Evolutionary conservation across 192 early-diverging fungal species (phyloP), one percentile per base, ranked within the genome.

Genomic region (Radiomyces spectabilis): DNA sequence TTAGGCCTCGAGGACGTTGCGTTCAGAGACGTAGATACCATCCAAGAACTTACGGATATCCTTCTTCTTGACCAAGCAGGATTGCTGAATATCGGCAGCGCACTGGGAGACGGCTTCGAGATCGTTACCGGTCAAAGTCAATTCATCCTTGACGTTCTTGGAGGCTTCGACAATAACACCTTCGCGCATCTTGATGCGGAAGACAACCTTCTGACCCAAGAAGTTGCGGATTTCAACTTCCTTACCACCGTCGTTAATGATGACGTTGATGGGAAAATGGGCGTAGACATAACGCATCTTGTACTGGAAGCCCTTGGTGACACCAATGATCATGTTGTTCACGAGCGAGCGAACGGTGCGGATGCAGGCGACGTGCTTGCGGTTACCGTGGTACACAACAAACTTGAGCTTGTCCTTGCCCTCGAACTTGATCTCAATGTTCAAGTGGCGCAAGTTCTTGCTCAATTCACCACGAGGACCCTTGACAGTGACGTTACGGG

Each of bases 191-290:
- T 63, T 61, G 55, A 98, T 84, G 66, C 80, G 77, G 76, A 89
- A 86, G 69, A 92, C 81, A 40, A 87, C 72, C 85, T 92, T 95
- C 78, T 98, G 89, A 63, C 95, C 95, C 55, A 98, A 78, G 79
- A 95, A 98, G 91, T 98, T 98, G 63, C 95, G 89, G 80, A 98
- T 91, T 80, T 98, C 94, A 43, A 96, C 84, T 10, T 75, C 73
- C 63, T 82, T 77, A 51, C 80, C 83, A 50, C 76, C 74, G 53
- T 89, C 78, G 54, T 76, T 66, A 55, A 96, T 86, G 71, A 88
- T 91, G 62, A 86, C 89, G 81, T 92, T 94, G 79, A 98, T 98
- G 76, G 96, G 96, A 79, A 98, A 98, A 86, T 98, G 95, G 53
- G 95, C 95, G 63, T 94, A 94, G 53, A 96, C 95, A 71, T 89